Evolutionary conservation across 305 asterid species (phyloP).

Genomic region (Rubia peregrina): DNA sequence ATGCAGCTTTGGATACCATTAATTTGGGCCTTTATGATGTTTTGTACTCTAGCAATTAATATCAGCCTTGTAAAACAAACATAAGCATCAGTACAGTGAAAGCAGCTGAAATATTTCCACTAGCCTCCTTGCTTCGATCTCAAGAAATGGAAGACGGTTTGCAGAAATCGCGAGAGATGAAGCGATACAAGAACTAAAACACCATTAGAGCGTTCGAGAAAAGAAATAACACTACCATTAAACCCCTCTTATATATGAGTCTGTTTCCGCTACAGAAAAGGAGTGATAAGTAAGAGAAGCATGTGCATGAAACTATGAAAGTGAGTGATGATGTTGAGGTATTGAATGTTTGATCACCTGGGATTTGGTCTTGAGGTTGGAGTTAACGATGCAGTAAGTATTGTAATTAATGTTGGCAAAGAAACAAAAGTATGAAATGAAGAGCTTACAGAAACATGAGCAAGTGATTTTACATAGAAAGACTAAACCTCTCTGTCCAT

Average conservation of each 20-base stretch:
- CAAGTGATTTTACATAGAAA: conserved; percentile 34
- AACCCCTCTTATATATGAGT: too few relatives aligned
- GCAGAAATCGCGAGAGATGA: background rate
- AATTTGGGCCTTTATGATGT: background rate
- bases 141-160: background rate
- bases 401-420: background rate
- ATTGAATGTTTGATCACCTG: conserved; percentile 6
- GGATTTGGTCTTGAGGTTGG: conserved; percentile 10
- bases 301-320: background rate
- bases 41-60: too few relatives aligned
- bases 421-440: conserved; percentile 33
- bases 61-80: too few relatives aligned
- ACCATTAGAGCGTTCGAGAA: too few relatives aligned
- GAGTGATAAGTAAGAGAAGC: background rate
- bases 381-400: conserved; percentile 8
- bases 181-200: background rate
- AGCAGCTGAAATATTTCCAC: background rate
- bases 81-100: too few relatives aligned
- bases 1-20: conserved; percentile 11
- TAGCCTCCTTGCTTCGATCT: background rate
- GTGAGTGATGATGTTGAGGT: background rate
- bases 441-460: conserved; percentile 46
- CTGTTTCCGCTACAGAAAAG: background rate
- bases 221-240: too few relatives aligned
- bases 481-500: conserved; percentile 19